Base-by-base conservation (phyloP, 768 basidiomycete genomes). In the Stropharia rugosoannulata region DNA sequence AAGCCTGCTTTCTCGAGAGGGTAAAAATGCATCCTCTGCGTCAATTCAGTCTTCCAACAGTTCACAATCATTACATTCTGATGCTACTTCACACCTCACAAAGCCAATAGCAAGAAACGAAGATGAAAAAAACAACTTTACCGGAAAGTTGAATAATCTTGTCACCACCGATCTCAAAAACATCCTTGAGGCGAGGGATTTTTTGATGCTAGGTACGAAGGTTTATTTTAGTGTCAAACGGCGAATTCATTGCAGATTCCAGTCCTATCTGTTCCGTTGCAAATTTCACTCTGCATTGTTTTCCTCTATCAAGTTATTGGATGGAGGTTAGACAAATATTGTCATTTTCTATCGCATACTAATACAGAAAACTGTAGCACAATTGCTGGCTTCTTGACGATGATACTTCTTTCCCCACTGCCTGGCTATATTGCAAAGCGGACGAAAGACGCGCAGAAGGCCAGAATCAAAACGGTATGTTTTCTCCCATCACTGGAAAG, bases 101-200 rank as follows among this genome's bases (percentile, higher is more conserved):
- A 45, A 57, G 19, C 56, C 61, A 7, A 53, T 36, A 19, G 43
- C 59, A 13, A 25, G 59, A 32, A 35, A 46, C 10, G 40, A 45
- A 12, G 29, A 11, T 27, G 19, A 41, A 49, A 25, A 54, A 22
- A 10, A 71, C 8, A 85, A 86, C 63, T 68, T 89, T 16, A 80
- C 84, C 37, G 90, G 91, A 9, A 88, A 83, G 65, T 85, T 93
- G 65, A 92, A 87, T 66, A 92, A 90, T 52, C 70, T 91, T 5
- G 80, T 89, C 35, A 84, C 88, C 7, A 84, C 85, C 1, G 90
- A 93, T 68, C 44, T 78, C 56, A 58, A 55, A 35, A 72, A 71
- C 54, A 76, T 80, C 45, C 62, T 65, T 15, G 68, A 66, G 18
- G 69, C 69, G 12, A 59, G 71, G 25, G 70, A 78, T 51, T 73